Conservation (phyloP, 768 basidiomycete genomes). For the Termitomyces sp. region DNA sequence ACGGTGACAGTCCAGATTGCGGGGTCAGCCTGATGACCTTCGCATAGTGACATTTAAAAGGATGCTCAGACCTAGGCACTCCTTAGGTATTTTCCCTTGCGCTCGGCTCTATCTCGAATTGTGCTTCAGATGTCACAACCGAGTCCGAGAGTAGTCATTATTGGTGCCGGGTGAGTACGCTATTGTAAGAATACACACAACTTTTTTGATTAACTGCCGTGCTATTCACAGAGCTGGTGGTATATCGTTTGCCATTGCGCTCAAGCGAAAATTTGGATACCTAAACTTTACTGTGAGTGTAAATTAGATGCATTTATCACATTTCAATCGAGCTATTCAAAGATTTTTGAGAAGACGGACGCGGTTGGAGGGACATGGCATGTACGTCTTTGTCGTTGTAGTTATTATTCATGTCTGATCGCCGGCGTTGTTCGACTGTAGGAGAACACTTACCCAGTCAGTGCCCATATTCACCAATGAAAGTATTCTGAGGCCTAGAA, state of each 20-base stretch:
- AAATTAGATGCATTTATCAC: background rate
- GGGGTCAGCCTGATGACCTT: no score
- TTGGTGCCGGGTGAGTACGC: conserved; percentile 34
- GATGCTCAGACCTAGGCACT: no score
- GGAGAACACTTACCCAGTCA: conserved; percentile 35
- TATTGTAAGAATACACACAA: no score
- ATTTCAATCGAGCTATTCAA: background rate
- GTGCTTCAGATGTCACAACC: background rate
- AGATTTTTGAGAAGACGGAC: conserved; percentile 45
- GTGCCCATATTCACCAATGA: background rate
- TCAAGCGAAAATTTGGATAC: conserved; percentile 34
- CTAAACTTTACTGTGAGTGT: conserved; percentile 38
- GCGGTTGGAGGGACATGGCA: conserved; percentile 53
- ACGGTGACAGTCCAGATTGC: no score
- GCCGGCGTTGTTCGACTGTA: conserved; percentile 7
- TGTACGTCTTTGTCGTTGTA: conserved; percentile 25
- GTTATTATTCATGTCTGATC: background rate
- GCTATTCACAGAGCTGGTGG: conserved; percentile 34
- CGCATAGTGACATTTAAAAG: no score
- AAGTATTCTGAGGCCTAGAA: background rate
- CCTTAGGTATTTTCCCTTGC: no score
- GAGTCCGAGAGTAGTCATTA: conserved; percentile 23
- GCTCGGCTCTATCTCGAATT: no score
- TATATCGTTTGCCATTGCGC: conserved; percentile 36
- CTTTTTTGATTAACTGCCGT: no score